A percentile compares a stretch with the other conserved stretches of the same genome.
Conservation (phyloP, 768 basidiomycete genomes). For the Leccinum truebloodii region DNA sequence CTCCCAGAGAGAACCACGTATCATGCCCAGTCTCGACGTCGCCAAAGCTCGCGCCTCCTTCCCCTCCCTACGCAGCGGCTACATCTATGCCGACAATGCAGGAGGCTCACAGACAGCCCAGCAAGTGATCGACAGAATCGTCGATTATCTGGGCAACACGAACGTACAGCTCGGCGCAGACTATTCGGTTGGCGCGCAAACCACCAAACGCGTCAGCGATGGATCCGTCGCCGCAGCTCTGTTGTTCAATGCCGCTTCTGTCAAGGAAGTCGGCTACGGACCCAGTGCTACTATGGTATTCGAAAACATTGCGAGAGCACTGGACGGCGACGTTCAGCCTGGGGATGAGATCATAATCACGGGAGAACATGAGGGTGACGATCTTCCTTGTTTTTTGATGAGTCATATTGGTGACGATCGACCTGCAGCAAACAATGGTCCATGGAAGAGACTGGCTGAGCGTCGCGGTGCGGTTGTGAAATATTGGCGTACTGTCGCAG, state of each 20-base stretch:
- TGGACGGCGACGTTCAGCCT: constrained; percentile 52
- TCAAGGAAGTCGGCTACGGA: constrained; percentile 66
- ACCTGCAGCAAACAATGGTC: constrained; percentile 63
- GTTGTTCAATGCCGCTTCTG: constrained; percentile 64
- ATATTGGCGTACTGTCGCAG: constrained; percentile 55
- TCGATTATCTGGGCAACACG: constrained; percentile 67
- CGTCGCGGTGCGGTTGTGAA: constrained; percentile 56
- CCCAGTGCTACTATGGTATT: constrained; percentile 67
- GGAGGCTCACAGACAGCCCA: constrained; percentile 69
- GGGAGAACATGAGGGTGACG: constrained; percentile 74
- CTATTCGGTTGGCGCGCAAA: constrained; percentile 57
- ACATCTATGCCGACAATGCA: constrained; percentile 74
- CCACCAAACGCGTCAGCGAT: constrained; percentile 51
- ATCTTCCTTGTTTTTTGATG: neutral
- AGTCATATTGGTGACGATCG: neutral
- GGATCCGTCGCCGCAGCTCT: constrained; percentile 53
- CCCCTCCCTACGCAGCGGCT: constrained; percentile 59
- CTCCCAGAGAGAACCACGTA: neutral
- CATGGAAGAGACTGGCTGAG: constrained; percentile 74
- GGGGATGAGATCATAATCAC: constrained; percentile 81
- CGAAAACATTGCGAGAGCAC: constrained; percentile 65
- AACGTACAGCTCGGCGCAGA: constrained; percentile 77
- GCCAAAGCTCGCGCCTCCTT: constrained; percentile 57
- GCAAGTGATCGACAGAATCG: constrained; percentile 56
- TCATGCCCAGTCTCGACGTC: constrained; percentile 44